phyloP scores from a whole-genome alignment of 2,329 filamentous ascomycete species.

The Gnomoniopsis smithogilvyi region DNA sequence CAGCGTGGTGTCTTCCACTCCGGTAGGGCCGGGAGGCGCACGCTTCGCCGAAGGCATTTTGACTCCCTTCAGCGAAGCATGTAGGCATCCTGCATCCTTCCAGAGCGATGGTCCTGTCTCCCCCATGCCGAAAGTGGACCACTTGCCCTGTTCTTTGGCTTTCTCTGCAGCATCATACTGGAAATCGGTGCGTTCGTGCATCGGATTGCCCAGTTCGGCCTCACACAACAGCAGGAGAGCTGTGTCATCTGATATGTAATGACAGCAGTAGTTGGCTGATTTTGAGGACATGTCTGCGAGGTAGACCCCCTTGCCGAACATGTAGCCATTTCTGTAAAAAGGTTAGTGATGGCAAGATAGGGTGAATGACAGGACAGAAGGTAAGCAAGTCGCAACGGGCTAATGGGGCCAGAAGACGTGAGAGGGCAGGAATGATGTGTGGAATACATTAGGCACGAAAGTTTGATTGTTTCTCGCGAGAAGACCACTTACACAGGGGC shows the following conservation, averaged over 20 bases:
- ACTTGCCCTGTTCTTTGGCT: constrained; percentile 56
- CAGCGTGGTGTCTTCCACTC: constrained; percentile 43
- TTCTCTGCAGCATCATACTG: constrained; percentile 62
- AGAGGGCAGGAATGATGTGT: too few species aligned
- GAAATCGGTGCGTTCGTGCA: constrained; percentile 58
- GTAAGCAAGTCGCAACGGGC: too few species aligned
- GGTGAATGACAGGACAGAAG: too few species aligned
- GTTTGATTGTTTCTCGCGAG: too few species aligned
- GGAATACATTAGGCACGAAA: too few species aligned
- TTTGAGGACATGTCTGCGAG: constrained; percentile 83
- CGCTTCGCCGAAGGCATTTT: constrained; percentile 57
- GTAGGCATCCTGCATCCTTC: constrained; percentile 71
- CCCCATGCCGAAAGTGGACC: constrained; percentile 71
- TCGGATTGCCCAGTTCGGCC: constrained; percentile 74
- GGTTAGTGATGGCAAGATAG: background rate
- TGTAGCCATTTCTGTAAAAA: constrained; percentile 59
- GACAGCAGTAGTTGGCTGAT: constrained; percentile 73
- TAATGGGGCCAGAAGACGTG: too few species aligned
- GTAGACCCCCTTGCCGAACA: constrained; percentile 91
- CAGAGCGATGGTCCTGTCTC: constrained; percentile 60
- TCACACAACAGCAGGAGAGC: constrained; percentile 81
- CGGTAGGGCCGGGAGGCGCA: constrained; percentile 44
- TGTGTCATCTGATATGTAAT: constrained; percentile 59
- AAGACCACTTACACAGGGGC: constrained; percentile 54
- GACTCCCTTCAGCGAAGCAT: constrained; percentile 63